Evolutionary conservation across 768 basidiomycete genomes (phyloP), one percentile per base, ranked within the genome.

Genomic region (Lactarius trivialis): DNA sequence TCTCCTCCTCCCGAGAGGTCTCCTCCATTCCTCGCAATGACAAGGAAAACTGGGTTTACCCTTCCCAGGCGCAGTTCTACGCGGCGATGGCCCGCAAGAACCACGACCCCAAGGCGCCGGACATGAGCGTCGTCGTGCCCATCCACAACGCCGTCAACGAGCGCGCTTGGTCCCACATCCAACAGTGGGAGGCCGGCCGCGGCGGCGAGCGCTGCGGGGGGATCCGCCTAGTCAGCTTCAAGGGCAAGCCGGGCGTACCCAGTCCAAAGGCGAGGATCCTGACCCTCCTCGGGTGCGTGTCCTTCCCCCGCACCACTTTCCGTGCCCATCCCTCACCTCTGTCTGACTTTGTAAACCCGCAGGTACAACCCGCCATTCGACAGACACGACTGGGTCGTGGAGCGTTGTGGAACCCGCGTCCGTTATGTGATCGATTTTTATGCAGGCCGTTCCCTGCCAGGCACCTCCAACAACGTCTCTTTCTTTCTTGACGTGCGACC

Each of bases 111-210:
- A 81, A 85, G 33, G 81, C 88, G 24, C 71, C 79, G n/a, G 96
- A 98, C 76, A 98, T 98, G 95, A 85, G 82, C 70, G 89, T 91
- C 32, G 88, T 99, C 70, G 93, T 99, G 24, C 96, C 95, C 15
- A 99, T 99, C 55, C 97, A 99, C 75, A 99, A 99, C 71, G 96
- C 96, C 39, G 97, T 98, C 58, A 99, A 99, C 72, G 97, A 98
- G 75, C 66, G 78, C 70, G 64, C 75, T 64, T 73, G 84, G 84
- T 71, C 71, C 37, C 78, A 82, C 68, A 75, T 86, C 30, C 70
- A 82, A 67, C 72, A 72, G 45, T 86, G 84, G 84, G 84, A 86
- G 65, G 66, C 68, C 12, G 86, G 87, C 2, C 80, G 85, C 69
- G 94, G 94, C 39, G 88, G 89, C 14, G 89, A 91, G 50, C 77